These are phyloP conservation scores for Hanseniaspora uvarum DNA, from an alignment of 1,139 yeast species.

Conservation along the genomic window DNA sequence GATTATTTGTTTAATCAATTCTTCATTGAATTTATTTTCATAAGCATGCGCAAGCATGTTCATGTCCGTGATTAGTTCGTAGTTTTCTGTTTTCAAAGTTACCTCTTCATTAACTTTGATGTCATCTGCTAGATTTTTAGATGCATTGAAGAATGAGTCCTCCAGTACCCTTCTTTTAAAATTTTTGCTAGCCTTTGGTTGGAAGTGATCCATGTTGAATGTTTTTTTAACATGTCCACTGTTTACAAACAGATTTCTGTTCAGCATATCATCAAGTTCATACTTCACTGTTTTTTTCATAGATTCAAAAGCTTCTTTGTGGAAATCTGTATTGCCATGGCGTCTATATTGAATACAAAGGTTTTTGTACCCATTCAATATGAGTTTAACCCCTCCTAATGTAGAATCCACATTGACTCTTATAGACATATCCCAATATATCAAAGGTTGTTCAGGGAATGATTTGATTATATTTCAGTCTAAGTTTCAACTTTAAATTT, in stretches of 20 bases:
- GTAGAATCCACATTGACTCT: neutral
- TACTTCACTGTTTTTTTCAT: neutral
- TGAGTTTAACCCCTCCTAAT: neutral
- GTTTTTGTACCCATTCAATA: neutral
- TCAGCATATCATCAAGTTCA: neutral
- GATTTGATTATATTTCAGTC: too few relatives aligned
- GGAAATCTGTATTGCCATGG: neutral
- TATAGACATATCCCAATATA: neutral
- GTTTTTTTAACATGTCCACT: neutral
- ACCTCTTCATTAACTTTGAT: slow-evolving; percentile 18
- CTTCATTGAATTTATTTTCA: neutral
- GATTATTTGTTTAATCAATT: neutral
- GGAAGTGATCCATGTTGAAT: neutral
- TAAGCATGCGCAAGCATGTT: slow-evolving; percentile 7
- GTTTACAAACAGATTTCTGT: neutral
- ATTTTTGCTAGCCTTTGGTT: neutral
- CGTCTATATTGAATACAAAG: neutral
- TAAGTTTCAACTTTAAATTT: too few relatives aligned
- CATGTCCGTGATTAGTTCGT: slow-evolving; percentile 16
- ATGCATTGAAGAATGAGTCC: neutral
- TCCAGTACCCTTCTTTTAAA: neutral
- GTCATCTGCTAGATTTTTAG: slow-evolving; percentile 20
- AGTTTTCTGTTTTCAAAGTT: slow-evolving; percentile 17
- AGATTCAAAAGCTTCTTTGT: neutral
- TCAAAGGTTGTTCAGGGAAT: neutral